Evolutionary conservation across 1,284 basidiomycete species (phyloP), one percentile per base, ranked within the genome.

Genomic region (Cronartium quercuum): DNA sequence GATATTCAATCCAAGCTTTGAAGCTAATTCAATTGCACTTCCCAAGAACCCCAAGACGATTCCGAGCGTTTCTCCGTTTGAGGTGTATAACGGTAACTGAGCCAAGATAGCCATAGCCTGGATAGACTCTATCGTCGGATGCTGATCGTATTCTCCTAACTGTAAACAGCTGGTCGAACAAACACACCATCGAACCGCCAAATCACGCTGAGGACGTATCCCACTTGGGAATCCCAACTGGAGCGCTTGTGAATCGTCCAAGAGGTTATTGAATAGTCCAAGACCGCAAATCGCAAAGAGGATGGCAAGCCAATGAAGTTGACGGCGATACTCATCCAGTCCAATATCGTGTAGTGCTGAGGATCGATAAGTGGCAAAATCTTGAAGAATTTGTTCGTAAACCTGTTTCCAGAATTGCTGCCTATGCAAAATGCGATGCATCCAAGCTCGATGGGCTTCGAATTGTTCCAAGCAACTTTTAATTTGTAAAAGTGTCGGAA

Each of bases 381-480:
- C 55, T 4, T 34, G 47, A 35, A 21, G 6, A 41, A 68, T 57
- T 60, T 68, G 67, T 12, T 38, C 55, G 35, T 68, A 60, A 24
- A 68, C 55, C 35, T 68, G 67, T 0, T 60, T 37, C 55, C 67
- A 60, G 21, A 68, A 68, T 18, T 37, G 18, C 13, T 51, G 47
- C 35, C 55, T 51, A 41, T 68, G 67, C 6, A 68, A 37, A 51
- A 68, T 68, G 21, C 67, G 67, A 41, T 68, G 67, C 47, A 60
- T 68, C 67, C 67, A 68, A 68, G 67, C 67, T 24, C 55, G 34
- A 38, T 68, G 67, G 35, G 41, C 58, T 60, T 68, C 67, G 18
- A 60, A 68, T 12, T 57, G 67, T 60, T 68, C 67, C 9, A 68
- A 40, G 44, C 67, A 68, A 15, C 38, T 40, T 38, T 60, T 68